A percentile compares a stretch with the other conserved stretches of the same genome.
phyloP scores from a whole-genome alignment of 2,329 filamentous ascomycete genomes.

The Cladosporium sp. region DNA sequence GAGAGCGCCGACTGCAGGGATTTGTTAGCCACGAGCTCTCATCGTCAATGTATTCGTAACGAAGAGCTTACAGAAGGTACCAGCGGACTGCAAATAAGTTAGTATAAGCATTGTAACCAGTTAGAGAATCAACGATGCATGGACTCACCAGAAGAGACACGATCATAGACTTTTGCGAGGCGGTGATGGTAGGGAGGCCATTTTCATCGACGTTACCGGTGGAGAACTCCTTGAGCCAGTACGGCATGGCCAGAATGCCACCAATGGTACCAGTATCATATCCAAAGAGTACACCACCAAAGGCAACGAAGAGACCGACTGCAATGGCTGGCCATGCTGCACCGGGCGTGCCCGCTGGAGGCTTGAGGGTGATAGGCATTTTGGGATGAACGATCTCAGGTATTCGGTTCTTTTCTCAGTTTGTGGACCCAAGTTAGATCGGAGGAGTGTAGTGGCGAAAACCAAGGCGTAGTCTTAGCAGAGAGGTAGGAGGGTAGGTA shows the following conservation, averaged over 20 bases:
- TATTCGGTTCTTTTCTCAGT: neutral
- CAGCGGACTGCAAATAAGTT: conserved; percentile 3
- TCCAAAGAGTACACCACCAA: conserved; percentile 29
- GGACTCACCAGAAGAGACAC: conserved; percentile 61
- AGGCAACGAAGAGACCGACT: conserved; percentile 41
- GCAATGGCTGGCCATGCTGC: conserved; percentile 44
- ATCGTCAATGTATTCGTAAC: conserved; percentile 51
- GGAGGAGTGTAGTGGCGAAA: neutral
- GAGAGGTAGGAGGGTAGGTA: neutral
- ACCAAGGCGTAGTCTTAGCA: too few species aligned
- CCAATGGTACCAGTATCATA: conserved; percentile 38
- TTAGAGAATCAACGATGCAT: too few species aligned
- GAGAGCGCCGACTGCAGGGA: conserved; percentile 61
- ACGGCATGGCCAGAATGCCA: conserved; percentile 40
- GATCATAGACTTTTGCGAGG: conserved; percentile 65
- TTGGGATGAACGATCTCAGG: conserved; percentile 9
- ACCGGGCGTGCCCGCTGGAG: conserved; percentile 42
- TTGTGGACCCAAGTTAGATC: neutral
- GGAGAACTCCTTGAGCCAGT: conserved; percentile 36
- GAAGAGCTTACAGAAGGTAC: conserved; percentile 47
- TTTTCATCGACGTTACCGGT: conserved; percentile 29
- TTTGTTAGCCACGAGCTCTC: neutral
- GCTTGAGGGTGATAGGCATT: conserved; percentile 43
- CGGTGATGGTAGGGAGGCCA: conserved; percentile 28
- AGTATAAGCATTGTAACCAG: neutral